These are phyloP conservation scores for Torulaspora delbrueckii DNA, from an alignment of 805 yeast species.

Conservation along the genomic window DNA sequence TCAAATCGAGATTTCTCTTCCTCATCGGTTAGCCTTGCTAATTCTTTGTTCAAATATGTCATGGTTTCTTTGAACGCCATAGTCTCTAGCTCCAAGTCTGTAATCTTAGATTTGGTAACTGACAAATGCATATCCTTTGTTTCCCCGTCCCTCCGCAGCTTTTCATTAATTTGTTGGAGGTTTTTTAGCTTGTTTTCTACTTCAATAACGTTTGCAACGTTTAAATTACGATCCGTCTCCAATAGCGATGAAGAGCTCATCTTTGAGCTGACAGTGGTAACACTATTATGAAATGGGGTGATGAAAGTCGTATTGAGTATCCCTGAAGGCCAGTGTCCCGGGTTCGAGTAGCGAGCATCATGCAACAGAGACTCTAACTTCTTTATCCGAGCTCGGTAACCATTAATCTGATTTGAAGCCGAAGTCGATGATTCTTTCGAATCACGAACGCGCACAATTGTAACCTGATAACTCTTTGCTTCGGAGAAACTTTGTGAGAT, in stretches of 20 bases:
- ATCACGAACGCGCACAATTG: neutral
- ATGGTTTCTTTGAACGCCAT: conserved; percentile 31
- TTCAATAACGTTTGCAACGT: conserved; percentile 6
- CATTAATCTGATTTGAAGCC: conserved; percentile 39
- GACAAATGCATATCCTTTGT: conserved; percentile 1
- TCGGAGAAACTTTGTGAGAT: conserved; percentile 38
- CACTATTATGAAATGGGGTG: conserved; percentile 15
- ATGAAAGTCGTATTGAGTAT: conserved; percentile 28
- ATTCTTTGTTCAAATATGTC: conserved; percentile 25
- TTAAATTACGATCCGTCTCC: conserved; percentile 5
- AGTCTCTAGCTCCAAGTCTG: conserved; percentile 26
- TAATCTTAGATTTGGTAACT: conserved; percentile 3
- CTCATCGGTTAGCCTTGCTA: conserved; percentile 25
- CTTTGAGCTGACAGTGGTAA: conserved; percentile 15
- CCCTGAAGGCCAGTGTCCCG: conserved; percentile 44
- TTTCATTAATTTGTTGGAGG: conserved; percentile 8
- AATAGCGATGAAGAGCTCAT: conserved; percentile 4
- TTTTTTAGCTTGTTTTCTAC: conserved; percentile 8
- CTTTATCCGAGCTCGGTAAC: conserved; percentile 66
- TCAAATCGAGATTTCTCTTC: conserved; percentile 12
- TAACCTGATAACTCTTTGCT: conserved; percentile 10
- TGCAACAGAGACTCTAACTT: conserved; percentile 74
- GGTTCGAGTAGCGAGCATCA: conserved; percentile 59
- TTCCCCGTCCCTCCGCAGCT: conserved; percentile 1
- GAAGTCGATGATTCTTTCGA: neutral